Evolutionary conservation across 805 yeast genomes (phyloP), one percentile per base, ranked within the genome.

Genomic region (Suhomyces vadensis): DNA sequence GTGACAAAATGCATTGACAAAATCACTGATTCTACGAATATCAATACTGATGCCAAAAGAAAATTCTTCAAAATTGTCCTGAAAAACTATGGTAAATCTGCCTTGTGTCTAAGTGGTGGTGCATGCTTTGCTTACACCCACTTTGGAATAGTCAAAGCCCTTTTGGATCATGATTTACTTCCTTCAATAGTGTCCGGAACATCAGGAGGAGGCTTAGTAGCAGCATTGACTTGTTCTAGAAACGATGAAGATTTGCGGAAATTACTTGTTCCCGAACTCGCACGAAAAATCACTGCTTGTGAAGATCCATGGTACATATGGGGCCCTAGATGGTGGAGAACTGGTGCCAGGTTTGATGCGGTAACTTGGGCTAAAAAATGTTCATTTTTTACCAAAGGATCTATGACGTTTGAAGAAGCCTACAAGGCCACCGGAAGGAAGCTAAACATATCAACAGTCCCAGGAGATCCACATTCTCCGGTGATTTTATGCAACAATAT

Each of bases 381-480:
- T 2, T 72, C 71, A 42, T 86, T 85, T 78, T 85, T 85, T 70
- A 85, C 94, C 1, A 58, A 72, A 46, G 94, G 94, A 1, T 81
- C 87, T 10, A 65, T 78, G 51, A 85, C 94, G 0, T 86, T 85
- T 56, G 73, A 75, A 47, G 95, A 86, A 61, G 83, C 86, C 10
- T 82, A 68, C 57, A 75, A 79, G 42, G 62, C 80, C 24, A 85
- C 94, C 0, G 94, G 94, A 0, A 74, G 85, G 43, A 74, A 79
- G 20, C 71, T 86, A 47, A 86, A 87, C 59, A 78, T 86, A 16
- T 79, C 89, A 0, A 85, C 91, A 0, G 90, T 87, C 2, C 94
- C 95, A 1, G 82, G 88, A 10, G 91, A 86, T 56, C 85, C 89
- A 0, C 85, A 84, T 59, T 82, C 90, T 2, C 94, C 95, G 0